Evolutionary conservation across 1,139 yeast genomes (phyloP).

Genomic region (Chernovozyma aurita): DNA sequence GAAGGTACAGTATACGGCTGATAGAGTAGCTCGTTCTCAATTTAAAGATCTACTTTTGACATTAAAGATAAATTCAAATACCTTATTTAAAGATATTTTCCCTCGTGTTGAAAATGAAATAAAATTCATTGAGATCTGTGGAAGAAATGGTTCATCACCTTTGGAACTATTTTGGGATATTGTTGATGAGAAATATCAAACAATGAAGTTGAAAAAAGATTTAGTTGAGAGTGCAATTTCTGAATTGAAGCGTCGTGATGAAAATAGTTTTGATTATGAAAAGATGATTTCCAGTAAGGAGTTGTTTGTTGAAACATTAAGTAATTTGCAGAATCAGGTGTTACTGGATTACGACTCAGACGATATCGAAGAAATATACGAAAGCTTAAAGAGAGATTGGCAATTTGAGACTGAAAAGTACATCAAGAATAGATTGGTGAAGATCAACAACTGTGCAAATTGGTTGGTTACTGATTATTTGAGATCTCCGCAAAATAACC

Average conservation of each 20-base stretch:
- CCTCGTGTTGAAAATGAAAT: slow-evolving; percentile 51
- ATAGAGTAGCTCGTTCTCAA: slow-evolving; percentile 60
- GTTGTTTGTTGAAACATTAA: slow-evolving; percentile 17
- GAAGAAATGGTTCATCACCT: slow-evolving; percentile 77
- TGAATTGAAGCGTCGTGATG: slow-evolving; percentile 3
- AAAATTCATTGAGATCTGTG: slow-evolving; percentile 60
- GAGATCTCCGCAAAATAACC: not conserved
- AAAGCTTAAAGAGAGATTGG: slow-evolving; percentile 21
- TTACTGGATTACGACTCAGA: slow-evolving; percentile 19
- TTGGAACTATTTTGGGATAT: slow-evolving; percentile 75
- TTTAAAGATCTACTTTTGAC: slow-evolving; percentile 46
- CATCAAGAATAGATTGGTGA: slow-evolving; percentile 10
- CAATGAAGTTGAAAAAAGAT: slow-evolving; percentile 56
- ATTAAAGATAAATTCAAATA: slow-evolving; percentile 46
- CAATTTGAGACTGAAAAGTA: slow-evolving; percentile 14
- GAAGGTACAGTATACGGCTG: slow-evolving; percentile 45
- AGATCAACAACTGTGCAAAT: slow-evolving; percentile 13
- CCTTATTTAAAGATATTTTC: slow-evolving; percentile 58
- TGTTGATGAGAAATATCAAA: slow-evolving; percentile 58
- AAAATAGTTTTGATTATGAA: not conserved
- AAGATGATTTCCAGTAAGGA: slow-evolving; percentile 15
- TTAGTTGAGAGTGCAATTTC: slow-evolving; percentile 39
- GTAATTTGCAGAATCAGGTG: slow-evolving; percentile 23
- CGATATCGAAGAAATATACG: slow-evolving; percentile 24
- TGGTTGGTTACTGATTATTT: slow-evolving; percentile 12